Evolutionary conservation across 1,284 basidiomycete species (phyloP).

Genomic region (Hymenochaete sp.): DNA sequence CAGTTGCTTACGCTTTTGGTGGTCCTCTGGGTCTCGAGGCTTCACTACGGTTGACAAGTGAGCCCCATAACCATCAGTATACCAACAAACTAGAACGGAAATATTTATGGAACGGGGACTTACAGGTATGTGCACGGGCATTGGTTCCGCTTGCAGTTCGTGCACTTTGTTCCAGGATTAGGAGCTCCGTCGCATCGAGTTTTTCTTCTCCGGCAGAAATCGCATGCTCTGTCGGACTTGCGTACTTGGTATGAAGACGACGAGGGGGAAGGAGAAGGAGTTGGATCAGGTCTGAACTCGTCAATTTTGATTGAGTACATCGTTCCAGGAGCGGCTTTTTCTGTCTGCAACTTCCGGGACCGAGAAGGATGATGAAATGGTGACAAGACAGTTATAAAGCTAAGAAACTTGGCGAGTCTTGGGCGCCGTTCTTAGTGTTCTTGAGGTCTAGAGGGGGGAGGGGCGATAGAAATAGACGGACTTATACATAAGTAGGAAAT

Average conservation of each 20-base stretch:
- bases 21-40: conserved; percentile 75
- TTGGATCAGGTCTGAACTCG: conserved; percentile 15
- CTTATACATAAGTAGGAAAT: not conserved
- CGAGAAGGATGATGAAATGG: no score
- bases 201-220: conserved; percentile 58
- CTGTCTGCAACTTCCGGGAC: no score
- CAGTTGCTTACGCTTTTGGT: conserved; percentile 59
- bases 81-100: no score
- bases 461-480: not conserved
- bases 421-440: not conserved
- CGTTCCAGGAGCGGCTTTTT: no score
- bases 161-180: conserved; percentile 53
- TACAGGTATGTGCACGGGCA: conserved; percentile 69
- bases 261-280: conserved; percentile 17
- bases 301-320: conserved; percentile 13
- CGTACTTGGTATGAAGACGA: conserved; percentile 31
- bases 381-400: no score
- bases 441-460: not conserved
- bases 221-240: conserved; percentile 63
- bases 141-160: conserved; percentile 60
- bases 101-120: conserved; percentile 24
- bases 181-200: conserved; percentile 63
- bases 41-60: conserved; percentile 38
- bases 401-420: no score
- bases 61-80: no score